phyloP scores from a whole-genome alignment of 2,329 filamentous ascomycete genomes.

The Lasiodiplodia gonubiensis region DNA sequence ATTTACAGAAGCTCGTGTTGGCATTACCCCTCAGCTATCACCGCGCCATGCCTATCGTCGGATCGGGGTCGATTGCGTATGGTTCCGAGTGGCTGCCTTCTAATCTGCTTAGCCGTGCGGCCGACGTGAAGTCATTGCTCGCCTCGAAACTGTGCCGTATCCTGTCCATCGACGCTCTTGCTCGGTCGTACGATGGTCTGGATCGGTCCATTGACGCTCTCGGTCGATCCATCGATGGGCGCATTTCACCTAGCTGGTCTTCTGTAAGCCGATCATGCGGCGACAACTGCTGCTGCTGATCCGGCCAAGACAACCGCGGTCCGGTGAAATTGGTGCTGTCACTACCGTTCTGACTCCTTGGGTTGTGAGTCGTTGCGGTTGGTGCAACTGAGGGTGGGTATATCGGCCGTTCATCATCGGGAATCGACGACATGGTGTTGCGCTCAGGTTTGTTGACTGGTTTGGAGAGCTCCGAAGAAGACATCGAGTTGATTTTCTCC shows the following conservation, averaged over 20 bases:
- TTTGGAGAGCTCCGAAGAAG: conserved; percentile 62
- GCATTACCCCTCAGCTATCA: conserved; percentile 24
- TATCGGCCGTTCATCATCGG: conserved; percentile 89
- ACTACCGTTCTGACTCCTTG: conserved; percentile 85
- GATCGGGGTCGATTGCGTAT: background rate
- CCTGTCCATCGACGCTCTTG: conserved; percentile 85
- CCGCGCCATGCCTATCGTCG: conserved; percentile 14
- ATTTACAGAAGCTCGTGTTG: conserved; percentile 26
- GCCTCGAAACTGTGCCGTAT: conserved; percentile 83
- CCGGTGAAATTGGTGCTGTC: conserved; percentile 89
- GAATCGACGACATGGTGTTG: conserved; percentile 66
- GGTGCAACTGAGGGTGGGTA: conserved; percentile 88
- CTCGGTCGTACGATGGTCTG: conserved; percentile 85
- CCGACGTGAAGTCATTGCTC: conserved; percentile 89
- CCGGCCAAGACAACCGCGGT: conserved; percentile 24
- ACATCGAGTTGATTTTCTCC: conserved; percentile 57
- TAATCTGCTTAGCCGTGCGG: conserved; percentile 80
- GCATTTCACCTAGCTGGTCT: conserved; percentile 9
- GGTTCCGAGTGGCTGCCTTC: conserved; percentile 63
- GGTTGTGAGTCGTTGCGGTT: conserved; percentile 72
- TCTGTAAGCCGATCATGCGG: background rate
- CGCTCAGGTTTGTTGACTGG: conserved; percentile 55
- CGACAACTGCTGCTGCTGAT: conserved; percentile 27
- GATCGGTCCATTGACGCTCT: conserved; percentile 47
- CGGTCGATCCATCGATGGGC: conserved; percentile 15